These are phyloP conservation scores for Pseudogymnoascus sp. DNA, from an alignment of 2,329 filamentous ascomycete genomes.

Conservation along the genomic window DNA sequence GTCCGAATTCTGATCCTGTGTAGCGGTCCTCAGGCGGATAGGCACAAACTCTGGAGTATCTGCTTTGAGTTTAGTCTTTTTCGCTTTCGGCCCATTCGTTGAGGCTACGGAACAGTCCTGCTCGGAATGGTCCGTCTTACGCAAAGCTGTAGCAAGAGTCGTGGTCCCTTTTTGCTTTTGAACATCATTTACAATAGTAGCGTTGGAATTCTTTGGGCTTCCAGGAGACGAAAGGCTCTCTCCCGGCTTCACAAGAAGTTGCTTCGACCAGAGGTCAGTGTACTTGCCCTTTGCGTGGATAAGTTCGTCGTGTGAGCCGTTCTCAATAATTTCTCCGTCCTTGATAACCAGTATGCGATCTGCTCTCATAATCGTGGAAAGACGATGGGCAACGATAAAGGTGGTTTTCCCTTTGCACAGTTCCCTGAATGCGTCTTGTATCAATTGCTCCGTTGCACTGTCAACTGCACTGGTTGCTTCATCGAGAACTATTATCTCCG, in stretches of 20 bases:
- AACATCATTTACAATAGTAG: constrained; percentile 27
- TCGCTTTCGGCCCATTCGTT: neutral
- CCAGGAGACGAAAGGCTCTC: constrained; percentile 19
- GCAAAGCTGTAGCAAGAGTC: constrained; percentile 8
- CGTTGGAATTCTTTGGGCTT: constrained; percentile 22
- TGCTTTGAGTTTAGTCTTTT: constrained; percentile 29
- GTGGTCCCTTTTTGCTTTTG: constrained; percentile 4
- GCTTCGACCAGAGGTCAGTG: constrained; percentile 44
- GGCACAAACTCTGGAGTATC: constrained; percentile 37
- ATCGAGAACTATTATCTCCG: constrained; percentile 14
- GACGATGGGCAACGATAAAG: constrained; percentile 36
- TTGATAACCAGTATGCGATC: constrained; percentile 48
- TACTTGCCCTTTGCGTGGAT: constrained; percentile 43
- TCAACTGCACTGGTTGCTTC: constrained; percentile 43
- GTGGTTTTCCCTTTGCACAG: constrained; percentile 44
- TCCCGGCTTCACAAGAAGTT: constrained; percentile 30
- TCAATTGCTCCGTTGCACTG: constrained; percentile 36
- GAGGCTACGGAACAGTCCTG: neutral
- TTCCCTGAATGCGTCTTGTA: constrained; percentile 40
- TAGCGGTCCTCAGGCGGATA: constrained; percentile 8
- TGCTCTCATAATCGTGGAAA: constrained; percentile 48
- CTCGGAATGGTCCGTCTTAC: constrained; percentile 2
- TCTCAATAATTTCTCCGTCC: constrained; percentile 44
- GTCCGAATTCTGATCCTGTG: neutral
- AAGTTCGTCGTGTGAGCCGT: constrained; percentile 43